Evolutionary conservation across 139 green algal species (phyloP).

Genomic region (Micractinium sp.): DNA sequence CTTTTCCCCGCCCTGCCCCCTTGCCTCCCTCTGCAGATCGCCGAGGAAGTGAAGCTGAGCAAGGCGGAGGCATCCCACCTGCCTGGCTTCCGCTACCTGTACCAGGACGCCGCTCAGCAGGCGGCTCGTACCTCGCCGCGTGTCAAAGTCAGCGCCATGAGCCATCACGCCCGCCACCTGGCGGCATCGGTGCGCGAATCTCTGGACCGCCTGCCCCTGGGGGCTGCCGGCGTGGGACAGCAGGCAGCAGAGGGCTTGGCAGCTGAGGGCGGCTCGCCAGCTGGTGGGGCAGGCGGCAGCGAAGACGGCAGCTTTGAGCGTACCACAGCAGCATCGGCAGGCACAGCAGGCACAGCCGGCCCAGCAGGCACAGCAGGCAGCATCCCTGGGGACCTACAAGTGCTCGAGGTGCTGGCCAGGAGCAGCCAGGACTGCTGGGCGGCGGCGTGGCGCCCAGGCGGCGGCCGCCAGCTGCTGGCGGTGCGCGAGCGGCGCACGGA

Average conservation of each 20-base stretch:
- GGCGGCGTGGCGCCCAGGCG: background rate
- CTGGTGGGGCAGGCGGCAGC: background rate
- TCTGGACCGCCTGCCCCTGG: background rate
- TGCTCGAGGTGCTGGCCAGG: slow-evolving; percentile 35
- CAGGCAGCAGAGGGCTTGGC: background rate
- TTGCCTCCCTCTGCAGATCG: background rate
- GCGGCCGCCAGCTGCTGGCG: slow-evolving; percentile 17
- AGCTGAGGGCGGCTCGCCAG: background rate
- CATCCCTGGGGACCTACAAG: background rate
- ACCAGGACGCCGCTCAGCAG: background rate
- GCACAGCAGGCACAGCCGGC: background rate
- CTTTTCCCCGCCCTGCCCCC: background rate
- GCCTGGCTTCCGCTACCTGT: slow-evolving; percentile 44
- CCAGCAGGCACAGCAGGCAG: background rate
- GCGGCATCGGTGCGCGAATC: slow-evolving; percentile 14
- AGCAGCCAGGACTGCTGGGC: slow-evolving; percentile 51
- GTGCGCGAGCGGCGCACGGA: slow-evolving; percentile 45
- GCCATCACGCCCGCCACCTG: slow-evolving; percentile 37
- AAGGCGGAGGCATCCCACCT: slow-evolving; percentile 25
- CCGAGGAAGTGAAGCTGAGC: slow-evolving; percentile 10
- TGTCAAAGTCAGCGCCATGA: slow-evolving; percentile 44
- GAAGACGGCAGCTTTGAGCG: no score
- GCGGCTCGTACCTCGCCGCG: slow-evolving; percentile 19
- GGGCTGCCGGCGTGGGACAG: background rate
- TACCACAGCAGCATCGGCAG: background rate